Conservation (phyloP, 2,329 filamentous ascomycete species). For the Claviceps sorghi region DNA sequence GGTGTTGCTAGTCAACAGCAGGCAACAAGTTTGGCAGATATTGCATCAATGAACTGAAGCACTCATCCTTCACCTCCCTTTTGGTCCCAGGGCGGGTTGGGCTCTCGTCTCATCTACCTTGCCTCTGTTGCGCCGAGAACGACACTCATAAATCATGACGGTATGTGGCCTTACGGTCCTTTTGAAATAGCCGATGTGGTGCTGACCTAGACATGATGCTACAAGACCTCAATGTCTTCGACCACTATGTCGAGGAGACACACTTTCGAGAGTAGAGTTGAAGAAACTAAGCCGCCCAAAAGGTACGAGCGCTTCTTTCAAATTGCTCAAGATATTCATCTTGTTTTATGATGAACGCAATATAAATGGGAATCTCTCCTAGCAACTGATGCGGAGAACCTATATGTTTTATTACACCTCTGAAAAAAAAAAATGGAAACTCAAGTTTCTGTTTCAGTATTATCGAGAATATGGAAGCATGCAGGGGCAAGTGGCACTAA, state of each 20-base stretch:
- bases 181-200: neutral
- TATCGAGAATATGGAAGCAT: neutral
- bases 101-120: neutral
- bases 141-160: neutral
- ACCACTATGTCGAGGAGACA: slow-evolving; percentile 49
- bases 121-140: neutral
- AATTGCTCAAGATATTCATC: neutral
- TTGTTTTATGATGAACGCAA: slow-evolving; percentile 58
- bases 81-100: neutral
- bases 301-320: slow-evolving; percentile 45
- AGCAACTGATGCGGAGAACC: slow-evolving; percentile 80
- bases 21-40: neutral
- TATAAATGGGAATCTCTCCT: slow-evolving; percentile 99
- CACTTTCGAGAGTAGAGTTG: slow-evolving; percentile 66
- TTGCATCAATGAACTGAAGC: slow-evolving; percentile 1
- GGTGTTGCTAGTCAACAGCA: neutral
- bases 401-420: slow-evolving; percentile 30
- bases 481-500: slow-evolving; percentile 12
- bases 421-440: neutral
- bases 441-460: neutral
- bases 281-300: slow-evolving; percentile 76
- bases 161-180: neutral
- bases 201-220: neutral
- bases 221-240: slow-evolving; percentile 2
- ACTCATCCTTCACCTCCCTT: neutral